Evolutionary conservation across 148 eudicot species (phyloP).

Genomic region (Chenopodium quinoa): DNA sequence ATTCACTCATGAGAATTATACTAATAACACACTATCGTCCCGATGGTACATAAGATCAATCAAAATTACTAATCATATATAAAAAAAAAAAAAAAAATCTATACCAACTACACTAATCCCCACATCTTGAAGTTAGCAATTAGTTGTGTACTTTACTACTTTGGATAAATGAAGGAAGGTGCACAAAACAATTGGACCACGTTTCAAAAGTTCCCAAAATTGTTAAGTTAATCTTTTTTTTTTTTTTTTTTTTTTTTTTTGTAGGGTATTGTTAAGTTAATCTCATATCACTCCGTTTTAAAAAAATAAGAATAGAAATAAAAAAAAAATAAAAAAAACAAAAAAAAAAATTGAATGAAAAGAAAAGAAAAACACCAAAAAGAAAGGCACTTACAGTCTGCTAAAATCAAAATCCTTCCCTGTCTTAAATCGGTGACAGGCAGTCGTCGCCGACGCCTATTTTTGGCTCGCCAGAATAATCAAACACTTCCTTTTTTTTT

Average conservation of each 20-base stretch:
- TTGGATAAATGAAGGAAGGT: background rate
- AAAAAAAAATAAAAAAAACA: too few relatives aligned
- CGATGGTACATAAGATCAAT: too few relatives aligned
- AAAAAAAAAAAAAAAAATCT: too few relatives aligned
- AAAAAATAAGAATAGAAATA: too few relatives aligned
- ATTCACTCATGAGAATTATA: too few relatives aligned
- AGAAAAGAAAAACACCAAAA: background rate
- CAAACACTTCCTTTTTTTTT: background rate
- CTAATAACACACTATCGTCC: too few relatives aligned
- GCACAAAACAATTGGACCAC: conserved; percentile 8
- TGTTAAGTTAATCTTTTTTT: background rate
- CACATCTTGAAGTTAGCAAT: too few relatives aligned
- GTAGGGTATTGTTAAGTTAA: background rate
- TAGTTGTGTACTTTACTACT: too few relatives aligned
- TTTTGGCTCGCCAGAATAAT: conserved; percentile 14
- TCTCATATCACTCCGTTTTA: too few relatives aligned
- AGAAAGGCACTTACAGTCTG: background rate
- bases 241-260: too few relatives aligned
- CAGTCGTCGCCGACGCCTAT: conserved; percentile 30
- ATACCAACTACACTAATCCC: too few relatives aligned
- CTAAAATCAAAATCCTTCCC: conserved; percentile 10
- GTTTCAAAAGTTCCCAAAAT: background rate
- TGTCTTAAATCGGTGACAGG: conserved; percentile 30
- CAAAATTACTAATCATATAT: too few relatives aligned
- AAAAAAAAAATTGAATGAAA: background rate